Evolutionary conservation across 345 rosid species (phyloP), one percentile per base, ranked within the genome.

Genomic region (Crucihimalaya himalaica): DNA sequence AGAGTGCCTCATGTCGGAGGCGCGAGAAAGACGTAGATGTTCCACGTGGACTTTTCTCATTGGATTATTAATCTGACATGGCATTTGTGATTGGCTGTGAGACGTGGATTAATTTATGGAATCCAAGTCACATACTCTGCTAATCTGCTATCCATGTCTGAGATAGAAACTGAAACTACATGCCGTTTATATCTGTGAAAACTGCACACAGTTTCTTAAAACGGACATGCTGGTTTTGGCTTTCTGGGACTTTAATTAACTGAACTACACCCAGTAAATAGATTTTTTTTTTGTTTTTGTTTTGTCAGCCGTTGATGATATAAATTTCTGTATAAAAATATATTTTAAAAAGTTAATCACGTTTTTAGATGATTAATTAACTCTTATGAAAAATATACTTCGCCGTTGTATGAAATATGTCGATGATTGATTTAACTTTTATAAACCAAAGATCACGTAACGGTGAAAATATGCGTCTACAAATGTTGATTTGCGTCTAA

Each of bases 21-120:
- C 61, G 86, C 81, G 87, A 77, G 74, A 81, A 79, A 72, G 73
- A 84, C 87, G 84, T 73, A 65, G 78, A 75, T 13, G 1, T 3
- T 77, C 81, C 84, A 88, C 85, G 88, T 81, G 88, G 78, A 12
- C 0, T 1, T 0, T 0, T 66, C 0, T 51, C 1, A 84, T 84
- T 86, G 90, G 90, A 0, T 2, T 0, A 0, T 5, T 70, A 64
- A 73, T 73, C 10, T 39, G 51, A 46, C 40, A 53, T 6, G 25
- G 25, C 15, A 48, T 68, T 64, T 74, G 72, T 80, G 45, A 86
- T 88, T 86, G 92, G 92, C 21, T 34, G 23, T 10, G 5, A 5
- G 37, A 81, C 82, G 81, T 62, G 79, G 51, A 64, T 55, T 35
- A 13, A 4, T 13, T 53, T 46, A 23, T 54, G 23, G 5, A 19